phyloP scores from a whole-genome alignment of 2,329 filamentous ascomycete species.

The Verticillium tricorpus region DNA sequence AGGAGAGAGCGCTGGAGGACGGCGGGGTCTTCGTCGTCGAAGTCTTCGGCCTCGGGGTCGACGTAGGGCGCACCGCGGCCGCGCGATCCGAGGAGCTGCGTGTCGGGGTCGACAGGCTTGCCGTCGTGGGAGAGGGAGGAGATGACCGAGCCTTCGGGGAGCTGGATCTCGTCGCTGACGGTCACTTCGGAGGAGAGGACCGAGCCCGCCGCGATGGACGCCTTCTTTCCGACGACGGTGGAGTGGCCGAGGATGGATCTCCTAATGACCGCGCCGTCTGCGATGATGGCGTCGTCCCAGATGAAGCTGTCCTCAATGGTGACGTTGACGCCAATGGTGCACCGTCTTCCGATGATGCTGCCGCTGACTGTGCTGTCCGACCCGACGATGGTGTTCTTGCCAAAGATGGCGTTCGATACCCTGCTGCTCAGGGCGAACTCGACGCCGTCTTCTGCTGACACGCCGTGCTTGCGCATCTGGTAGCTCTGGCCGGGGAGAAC shows the following conservation, averaged over 20 bases:
- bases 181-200: constrained; percentile 76
- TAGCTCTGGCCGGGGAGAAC: constrained; percentile 74
- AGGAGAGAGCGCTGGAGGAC: constrained; percentile 51
- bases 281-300: constrained; percentile 79
- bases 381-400: constrained; percentile 70
- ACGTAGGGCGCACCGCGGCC: constrained; percentile 47
- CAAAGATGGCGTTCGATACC: constrained; percentile 70
- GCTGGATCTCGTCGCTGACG: constrained; percentile 57
- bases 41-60: constrained; percentile 43
- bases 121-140: constrained; percentile 31
- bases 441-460: constrained; percentile 77
- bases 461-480: constrained; percentile 60
- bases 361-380: constrained; percentile 65
- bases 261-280: constrained; percentile 66
- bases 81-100: constrained; percentile 39
- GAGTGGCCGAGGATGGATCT: constrained; percentile 74
- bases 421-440: constrained; percentile 67
- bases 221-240: constrained; percentile 65
- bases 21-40: constrained; percentile 45
- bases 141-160: constrained; percentile 30
- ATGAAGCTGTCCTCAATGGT: constrained; percentile 75
- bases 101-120: constrained; percentile 33
- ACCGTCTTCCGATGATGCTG: constrained; percentile 78
- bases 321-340: constrained; percentile 82
- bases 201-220: constrained; percentile 65